A percentile compares a stretch with the other conserved stretches of the same genome.
phyloP scores from a whole-genome alignment of 2,329 filamentous ascomycete species.

The Ophiostoma tasmaniense region DNA sequence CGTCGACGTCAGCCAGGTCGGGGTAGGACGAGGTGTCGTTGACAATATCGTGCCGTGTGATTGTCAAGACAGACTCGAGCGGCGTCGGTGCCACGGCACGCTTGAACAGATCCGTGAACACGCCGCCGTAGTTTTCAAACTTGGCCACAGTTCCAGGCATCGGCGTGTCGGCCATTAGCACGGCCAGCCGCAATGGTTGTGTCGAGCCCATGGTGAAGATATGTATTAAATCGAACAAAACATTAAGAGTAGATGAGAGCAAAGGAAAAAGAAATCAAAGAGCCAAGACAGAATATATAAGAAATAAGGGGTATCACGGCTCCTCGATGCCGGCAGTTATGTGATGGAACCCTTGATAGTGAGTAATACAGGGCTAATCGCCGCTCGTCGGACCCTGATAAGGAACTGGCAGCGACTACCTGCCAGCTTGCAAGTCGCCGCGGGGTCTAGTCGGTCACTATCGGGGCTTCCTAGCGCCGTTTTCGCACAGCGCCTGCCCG shows the following conservation, averaged over 20 bases:
- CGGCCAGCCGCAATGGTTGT: conserved; percentile 58
- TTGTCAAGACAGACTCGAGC: conserved; percentile 41
- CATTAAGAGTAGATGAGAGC: not conserved
- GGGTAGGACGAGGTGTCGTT: conserved; percentile 59
- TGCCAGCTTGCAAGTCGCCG: not conserved
- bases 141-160: conserved; percentile 52
- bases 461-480: not conserved
- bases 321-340: not conserved
- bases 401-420: not conserved
- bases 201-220: conserved; percentile 16
- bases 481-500: not conserved
- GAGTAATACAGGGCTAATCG: conserved; percentile 2
- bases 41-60: conserved; percentile 65
- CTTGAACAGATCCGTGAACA: conserved; percentile 55
- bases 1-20: conserved; percentile 64
- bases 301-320: not conserved
- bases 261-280: not conserved
- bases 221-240: not conserved
- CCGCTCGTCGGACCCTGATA: conserved; percentile 2
- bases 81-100: conserved; percentile 40
- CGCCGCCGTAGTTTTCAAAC: conserved; percentile 64
- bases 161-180: conserved; percentile 82
- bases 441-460: not conserved
- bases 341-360: not conserved
- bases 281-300: not conserved